Evolutionary conservation across 1,139 yeast species (phyloP).

Genomic region (Yamadazyma trypodendri): DNA sequence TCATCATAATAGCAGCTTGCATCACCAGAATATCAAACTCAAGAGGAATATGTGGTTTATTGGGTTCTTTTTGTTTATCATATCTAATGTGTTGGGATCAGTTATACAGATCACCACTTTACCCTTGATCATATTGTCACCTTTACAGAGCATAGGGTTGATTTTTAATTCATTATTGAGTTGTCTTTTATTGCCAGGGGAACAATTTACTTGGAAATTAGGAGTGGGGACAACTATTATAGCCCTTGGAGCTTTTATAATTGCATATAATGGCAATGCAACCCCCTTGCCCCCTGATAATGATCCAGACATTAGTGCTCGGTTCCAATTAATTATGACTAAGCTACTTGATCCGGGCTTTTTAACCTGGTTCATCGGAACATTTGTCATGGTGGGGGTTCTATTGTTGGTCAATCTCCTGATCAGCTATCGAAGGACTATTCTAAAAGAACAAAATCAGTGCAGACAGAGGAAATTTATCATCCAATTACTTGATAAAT

Average conservation of each 20-base stretch:
- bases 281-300: conserved; percentile 20
- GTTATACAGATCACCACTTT: conserved; percentile 80
- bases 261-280: conserved; percentile 66
- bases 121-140: conserved; percentile 77
- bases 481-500: conserved; percentile 17
- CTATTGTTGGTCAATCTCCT: conserved; percentile 25
- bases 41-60: conserved; percentile 70
- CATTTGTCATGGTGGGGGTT: conserved; percentile 29
- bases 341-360: conserved; percentile 30
- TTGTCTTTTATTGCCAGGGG: conserved; percentile 66
- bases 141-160: conserved; percentile 82
- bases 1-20: conserved; percentile 14
- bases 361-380: conserved; percentile 38
- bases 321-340: conserved; percentile 26
- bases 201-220: conserved; percentile 59
- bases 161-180: conserved; percentile 77
- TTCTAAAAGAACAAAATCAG: conserved; percentile 14
- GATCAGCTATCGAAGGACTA: conserved; percentile 14
- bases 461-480: conserved; percentile 12
- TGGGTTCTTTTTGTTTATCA: conserved; percentile 69
- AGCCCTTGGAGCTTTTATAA: conserved; percentile 73
- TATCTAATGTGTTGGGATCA: conserved; percentile 78
- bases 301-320: conserved; percentile 20
- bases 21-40: conserved; percentile 34
- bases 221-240: conserved; percentile 67